Conservation (phyloP, 352 stramenopile genomes). For the Aphanomyces invadans region DNA sequence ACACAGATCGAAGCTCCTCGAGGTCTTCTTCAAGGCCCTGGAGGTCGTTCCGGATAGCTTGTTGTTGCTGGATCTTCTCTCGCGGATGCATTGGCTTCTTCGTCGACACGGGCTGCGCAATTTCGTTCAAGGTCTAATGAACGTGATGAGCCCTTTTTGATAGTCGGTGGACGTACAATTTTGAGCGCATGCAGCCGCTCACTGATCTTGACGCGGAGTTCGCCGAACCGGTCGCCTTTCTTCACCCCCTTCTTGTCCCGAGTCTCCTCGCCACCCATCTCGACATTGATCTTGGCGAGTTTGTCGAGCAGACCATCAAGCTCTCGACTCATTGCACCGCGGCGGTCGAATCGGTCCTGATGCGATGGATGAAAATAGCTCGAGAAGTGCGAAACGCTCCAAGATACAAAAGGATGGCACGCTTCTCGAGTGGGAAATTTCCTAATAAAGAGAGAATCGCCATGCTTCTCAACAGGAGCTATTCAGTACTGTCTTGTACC, state of each 20-base stretch:
- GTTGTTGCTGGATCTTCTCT: constrained; percentile 68
- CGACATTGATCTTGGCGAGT: constrained; percentile 63
- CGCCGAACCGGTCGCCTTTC: constrained; percentile 62
- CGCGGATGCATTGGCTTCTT: constrained; percentile 65
- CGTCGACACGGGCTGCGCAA: constrained; percentile 36
- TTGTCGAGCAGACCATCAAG: constrained; percentile 71
- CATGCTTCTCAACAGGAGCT: neutral
- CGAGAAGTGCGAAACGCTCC: constrained; percentile 11
- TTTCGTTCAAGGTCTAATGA: constrained; percentile 57
- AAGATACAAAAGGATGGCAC: neutral
- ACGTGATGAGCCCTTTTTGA: neutral
- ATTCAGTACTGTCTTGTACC: too few species aligned
- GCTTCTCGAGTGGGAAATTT: neutral
- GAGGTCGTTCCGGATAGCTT: constrained; percentile 76
- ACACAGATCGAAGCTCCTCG: constrained; percentile 56
- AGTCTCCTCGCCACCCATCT: constrained; percentile 67
- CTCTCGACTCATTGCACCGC: constrained; percentile 28
- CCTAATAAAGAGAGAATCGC: neutral
- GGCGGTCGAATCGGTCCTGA: neutral
- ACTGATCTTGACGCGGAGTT: constrained; percentile 70
- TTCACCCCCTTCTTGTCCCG: constrained; percentile 62
- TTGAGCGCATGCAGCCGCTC: constrained; percentile 73
- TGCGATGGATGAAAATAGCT: constrained; percentile 2
- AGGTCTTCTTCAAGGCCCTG: constrained; percentile 64
- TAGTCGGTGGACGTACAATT: constrained; percentile 37